Evolutionary conservation across 352 stramenopile species (phyloP).

Genomic region (Phytophthora aleatoria): DNA sequence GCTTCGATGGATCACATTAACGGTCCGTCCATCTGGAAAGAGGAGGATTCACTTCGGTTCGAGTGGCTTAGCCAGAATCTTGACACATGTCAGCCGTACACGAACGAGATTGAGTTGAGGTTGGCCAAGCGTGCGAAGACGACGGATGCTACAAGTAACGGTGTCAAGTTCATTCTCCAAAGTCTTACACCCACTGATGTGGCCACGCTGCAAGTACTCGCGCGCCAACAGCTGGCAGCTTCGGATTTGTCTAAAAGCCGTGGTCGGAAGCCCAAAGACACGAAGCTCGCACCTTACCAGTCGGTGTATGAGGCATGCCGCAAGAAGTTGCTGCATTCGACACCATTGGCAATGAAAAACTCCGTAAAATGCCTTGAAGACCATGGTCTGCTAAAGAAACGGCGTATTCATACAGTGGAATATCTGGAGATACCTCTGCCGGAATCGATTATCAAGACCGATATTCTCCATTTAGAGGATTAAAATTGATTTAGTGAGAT

Average conservation of each 20-base stretch:
- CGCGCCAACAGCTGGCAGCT: constrained; percentile 42
- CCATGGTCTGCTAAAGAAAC: constrained; percentile 52
- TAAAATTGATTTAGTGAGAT: constrained; percentile 6
- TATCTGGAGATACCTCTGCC: constrained; percentile 57
- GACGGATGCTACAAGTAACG: constrained; percentile 40
- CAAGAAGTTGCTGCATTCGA: constrained; percentile 58
- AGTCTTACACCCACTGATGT: constrained; percentile 68
- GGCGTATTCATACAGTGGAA: constrained; percentile 44
- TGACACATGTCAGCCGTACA: constrained; percentile 52
- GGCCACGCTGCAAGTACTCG: constrained; percentile 48
- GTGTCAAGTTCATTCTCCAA: constrained; percentile 69
- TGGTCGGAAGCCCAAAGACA: constrained; percentile 15
- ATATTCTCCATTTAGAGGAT: constrained; percentile 46
- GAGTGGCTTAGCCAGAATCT: constrained; percentile 55
- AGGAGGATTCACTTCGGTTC: constrained; percentile 56
- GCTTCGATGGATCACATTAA: constrained; percentile 68
- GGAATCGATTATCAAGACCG: constrained; percentile 42
- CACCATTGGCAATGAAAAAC: constrained; percentile 63
- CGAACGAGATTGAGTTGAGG: constrained; percentile 47
- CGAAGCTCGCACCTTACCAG: constrained; percentile 45
- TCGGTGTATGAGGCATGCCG: constrained; percentile 52
- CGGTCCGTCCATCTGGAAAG: constrained; percentile 55
- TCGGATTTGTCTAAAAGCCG: constrained; percentile 4
- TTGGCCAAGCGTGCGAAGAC: constrained; percentile 33
- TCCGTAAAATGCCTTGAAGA: constrained; percentile 67